A percentile compares a stretch with the other conserved stretches of the same genome.
Conservation (phyloP, 1,284 basidiomycete genomes). For the Austroboletus niveus region DNA sequence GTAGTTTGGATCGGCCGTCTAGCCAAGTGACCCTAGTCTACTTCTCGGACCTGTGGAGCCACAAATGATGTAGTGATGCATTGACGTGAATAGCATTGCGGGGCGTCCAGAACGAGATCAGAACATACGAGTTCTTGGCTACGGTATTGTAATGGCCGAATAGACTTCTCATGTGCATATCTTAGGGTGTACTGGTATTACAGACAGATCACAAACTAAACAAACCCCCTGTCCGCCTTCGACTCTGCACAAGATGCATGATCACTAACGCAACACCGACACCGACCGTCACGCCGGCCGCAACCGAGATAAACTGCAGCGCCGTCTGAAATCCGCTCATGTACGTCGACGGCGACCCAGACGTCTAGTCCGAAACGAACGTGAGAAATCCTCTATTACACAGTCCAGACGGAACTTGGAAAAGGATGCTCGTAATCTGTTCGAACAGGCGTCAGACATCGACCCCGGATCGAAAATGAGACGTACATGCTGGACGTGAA, state of each 20-base stretch:
- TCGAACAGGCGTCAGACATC: not conserved
- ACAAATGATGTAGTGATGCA: too few relatives aligned
- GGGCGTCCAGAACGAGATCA: too few relatives aligned
- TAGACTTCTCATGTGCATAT: too few relatives aligned
- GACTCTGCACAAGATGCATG: constrained; percentile 58
- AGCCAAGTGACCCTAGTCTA: too few relatives aligned
- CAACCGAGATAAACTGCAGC: constrained; percentile 61
- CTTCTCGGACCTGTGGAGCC: too few relatives aligned
- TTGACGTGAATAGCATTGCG: too few relatives aligned
- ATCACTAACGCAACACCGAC: constrained; percentile 59
- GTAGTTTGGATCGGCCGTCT: too few relatives aligned
- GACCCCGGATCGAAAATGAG: not conserved
- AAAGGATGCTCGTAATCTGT: constrained; percentile 78
- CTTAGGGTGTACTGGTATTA: too few relatives aligned
- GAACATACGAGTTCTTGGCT: too few relatives aligned
- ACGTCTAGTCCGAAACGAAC: constrained; percentile 60
- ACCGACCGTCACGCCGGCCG: constrained; percentile 71
- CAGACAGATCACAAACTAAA: constrained; percentile 24
- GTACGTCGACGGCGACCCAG: constrained; percentile 51
- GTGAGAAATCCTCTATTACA: constrained; percentile 81
- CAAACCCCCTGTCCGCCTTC: constrained; percentile 54
- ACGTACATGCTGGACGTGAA: constrained; percentile 74
- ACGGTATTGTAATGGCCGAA: too few relatives aligned
- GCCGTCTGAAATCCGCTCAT: constrained; percentile 67
- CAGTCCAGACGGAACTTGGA: constrained; percentile 88